Evolutionary conservation across 2,329 filamentous ascomycete species (phyloP).

Genomic region (Penicillium fuscoglaucum): DNA sequence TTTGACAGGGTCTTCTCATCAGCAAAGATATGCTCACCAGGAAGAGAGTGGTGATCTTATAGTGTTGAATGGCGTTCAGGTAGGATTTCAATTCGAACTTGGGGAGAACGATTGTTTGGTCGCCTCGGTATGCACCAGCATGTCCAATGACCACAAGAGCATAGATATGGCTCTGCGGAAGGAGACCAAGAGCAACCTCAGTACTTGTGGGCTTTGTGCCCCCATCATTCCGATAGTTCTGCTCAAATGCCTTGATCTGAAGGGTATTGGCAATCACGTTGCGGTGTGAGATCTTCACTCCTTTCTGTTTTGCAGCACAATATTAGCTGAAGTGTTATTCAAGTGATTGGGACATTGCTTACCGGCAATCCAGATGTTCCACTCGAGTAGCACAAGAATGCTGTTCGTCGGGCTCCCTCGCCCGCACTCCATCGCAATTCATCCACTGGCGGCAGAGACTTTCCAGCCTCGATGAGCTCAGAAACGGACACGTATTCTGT

Average conservation of each 20-base stretch:
- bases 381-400: constrained; percentile 78
- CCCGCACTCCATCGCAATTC: constrained; percentile 44
- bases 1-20: neutral
- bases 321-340: neutral
- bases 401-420: constrained; percentile 59
- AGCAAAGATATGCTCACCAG: constrained; percentile 53
- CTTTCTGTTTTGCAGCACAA: constrained; percentile 57
- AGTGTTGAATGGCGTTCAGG: constrained; percentile 64
- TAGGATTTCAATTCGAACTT: constrained; percentile 73
- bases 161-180: constrained; percentile 83
- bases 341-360: constrained; percentile 28
- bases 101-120: constrained; percentile 67
- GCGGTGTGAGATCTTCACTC: constrained; percentile 76
- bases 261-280: constrained; percentile 78
- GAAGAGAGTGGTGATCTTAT: constrained; percentile 67
- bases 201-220: constrained; percentile 25
- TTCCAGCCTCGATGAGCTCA: constrained; percentile 64
- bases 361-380: constrained; percentile 77
- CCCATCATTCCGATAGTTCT: constrained; percentile 27
- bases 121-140: constrained; percentile 66
- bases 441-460: constrained; percentile 41
- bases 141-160: constrained; percentile 71
- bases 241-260: constrained; percentile 59
- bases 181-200: constrained; percentile 64
- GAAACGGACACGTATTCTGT: constrained; percentile 62